Evolutionary conservation across 768 basidiomycete genomes (phyloP), one percentile per base, ranked within the genome.

Genomic region (Hydnum rufescens): DNA sequence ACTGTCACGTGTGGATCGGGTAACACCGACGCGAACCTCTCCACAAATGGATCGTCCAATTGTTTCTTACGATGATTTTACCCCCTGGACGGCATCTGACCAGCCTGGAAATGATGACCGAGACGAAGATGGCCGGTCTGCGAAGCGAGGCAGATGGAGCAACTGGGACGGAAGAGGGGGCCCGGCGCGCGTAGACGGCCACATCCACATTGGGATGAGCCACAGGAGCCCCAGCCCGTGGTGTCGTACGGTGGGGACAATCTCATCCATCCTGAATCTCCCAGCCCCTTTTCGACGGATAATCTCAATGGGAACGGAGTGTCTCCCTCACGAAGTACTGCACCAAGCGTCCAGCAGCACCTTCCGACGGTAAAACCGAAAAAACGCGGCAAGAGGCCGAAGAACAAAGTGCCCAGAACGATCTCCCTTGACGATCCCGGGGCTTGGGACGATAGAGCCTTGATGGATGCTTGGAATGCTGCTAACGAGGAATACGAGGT

Each of bases 401-500:
- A 8, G 19, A 39, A 39, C 8, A 39, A 39, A 39, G 8, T 8
- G 19, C 19, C 34, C 34, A 8, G 19, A 39, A 39, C 8, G 8
- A 39, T 39, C 34, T 8, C 34, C 34, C 34, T 39, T 19, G 8
- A 8, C 19, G 34, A 39, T 39, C 34, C 34, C 8, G 23, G 28
- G 6, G 30, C 16, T 6, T 50, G 49, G 49, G 49, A 50, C 32
- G 49, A 50, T 50, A 6, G 18, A 8, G 16, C 16, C 5, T 31
- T 50, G 16, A 25, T 34, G 29, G 28, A 32, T 32, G 49, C 49
- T 13, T 50, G 49, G 49, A 31, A 50, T 31, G 49, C 49, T 31
- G 49, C 49, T 16, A 50, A 50, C 25, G 49, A 29, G 16, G 49
- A 50, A 26, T 50, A 50, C 49, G 28, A 31, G 28, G 49, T 50